Evolutionary conservation across 2,329 filamentous ascomycete genomes (phyloP).

Genomic region (Dichotomopilus funicola): DNA sequence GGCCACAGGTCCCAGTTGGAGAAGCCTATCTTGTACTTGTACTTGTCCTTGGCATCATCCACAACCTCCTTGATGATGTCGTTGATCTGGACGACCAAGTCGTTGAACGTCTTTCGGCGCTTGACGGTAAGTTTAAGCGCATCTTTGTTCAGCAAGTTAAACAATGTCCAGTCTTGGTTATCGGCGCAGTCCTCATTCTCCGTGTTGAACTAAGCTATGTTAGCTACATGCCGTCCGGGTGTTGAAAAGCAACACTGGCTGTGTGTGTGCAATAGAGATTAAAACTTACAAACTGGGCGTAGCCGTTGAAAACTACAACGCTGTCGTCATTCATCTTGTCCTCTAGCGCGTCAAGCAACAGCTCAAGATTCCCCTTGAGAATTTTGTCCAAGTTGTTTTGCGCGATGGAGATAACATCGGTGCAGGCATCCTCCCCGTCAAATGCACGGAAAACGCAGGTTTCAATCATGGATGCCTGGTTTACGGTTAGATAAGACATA

Average conservation of each 20-base stretch:
- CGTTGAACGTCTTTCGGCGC: neutral
- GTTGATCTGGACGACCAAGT: neutral
- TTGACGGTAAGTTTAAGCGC: neutral
- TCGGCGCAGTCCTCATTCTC: neutral
- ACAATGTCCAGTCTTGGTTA: slow-evolving; percentile 2
- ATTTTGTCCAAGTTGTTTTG: slow-evolving; percentile 1
- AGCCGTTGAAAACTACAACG: neutral
- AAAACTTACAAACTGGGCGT: slow-evolving; percentile 1
- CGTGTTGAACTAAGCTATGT: slow-evolving; percentile 1
- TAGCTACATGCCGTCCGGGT: no score
- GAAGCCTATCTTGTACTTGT: neutral
- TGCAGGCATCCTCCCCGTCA: neutral
- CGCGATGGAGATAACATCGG: neutral
- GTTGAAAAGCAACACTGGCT: no score
- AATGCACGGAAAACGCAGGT: slow-evolving; percentile 1
- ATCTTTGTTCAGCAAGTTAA: neutral
- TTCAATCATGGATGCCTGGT: slow-evolving; percentile 3
- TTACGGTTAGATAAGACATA: neutral
- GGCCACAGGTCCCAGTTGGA: neutral
- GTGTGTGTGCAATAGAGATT: neutral
- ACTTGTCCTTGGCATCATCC: neutral
- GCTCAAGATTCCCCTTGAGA: neutral
- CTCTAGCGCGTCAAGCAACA: neutral
- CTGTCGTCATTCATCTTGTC: slow-evolving; percentile 4
- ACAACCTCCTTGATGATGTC: neutral